Base-by-base conservation (phyloP, 23 red algal species). In the Gracilaria domingensis region DNA sequence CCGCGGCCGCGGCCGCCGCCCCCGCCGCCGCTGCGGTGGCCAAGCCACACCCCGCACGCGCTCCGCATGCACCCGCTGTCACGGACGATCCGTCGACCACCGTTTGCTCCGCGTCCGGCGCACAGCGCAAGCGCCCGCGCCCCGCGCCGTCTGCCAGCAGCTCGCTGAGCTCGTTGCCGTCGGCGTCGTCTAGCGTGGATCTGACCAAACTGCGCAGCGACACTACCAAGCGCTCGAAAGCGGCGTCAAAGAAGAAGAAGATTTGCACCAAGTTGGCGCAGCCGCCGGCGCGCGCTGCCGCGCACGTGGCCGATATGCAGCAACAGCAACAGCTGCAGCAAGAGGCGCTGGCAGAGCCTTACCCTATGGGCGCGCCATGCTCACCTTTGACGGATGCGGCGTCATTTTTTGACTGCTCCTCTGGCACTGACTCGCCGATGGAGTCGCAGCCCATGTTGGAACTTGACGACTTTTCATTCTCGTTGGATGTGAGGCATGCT, bases 141-240 rank as follows among this genome's bases (percentile, higher is more conserved):
- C 13, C 70, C 11, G 38, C n/a, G n/a, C n/a, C 38, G 16, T 26
- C 37, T 17, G 38, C 72, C 12, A 34, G 42, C 24, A 18, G 40
- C 72, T n/a, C 37, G 13, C n/a, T 4, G 12, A 13, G 30, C 9
- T 25, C 72, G 23, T 35, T 77, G 42, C 72, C 8, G 40, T 51
- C 72, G 34, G 38, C 72, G 40, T 30, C 72, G 72, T 77, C 72
- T 23, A 77, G 72, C 42, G 72, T 77, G 40, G 72, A 77, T 77
- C 72, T 77, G 4, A 51, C 8, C 72, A 77, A 77, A 42, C 72
- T 77, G 40, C n/a, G 39, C 72, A 28, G 1, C 42, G 29, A 8
- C 72, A 28, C 72, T 0, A 28, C 72, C 12, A 24, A 30, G 23
- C 72, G 72, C 72, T 51, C 40, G 40, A 77, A 77, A 20, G 40